Evolutionary conservation across 2,329 filamentous ascomycete species (phyloP).

Genomic region (Alternaria tenuissima): DNA sequence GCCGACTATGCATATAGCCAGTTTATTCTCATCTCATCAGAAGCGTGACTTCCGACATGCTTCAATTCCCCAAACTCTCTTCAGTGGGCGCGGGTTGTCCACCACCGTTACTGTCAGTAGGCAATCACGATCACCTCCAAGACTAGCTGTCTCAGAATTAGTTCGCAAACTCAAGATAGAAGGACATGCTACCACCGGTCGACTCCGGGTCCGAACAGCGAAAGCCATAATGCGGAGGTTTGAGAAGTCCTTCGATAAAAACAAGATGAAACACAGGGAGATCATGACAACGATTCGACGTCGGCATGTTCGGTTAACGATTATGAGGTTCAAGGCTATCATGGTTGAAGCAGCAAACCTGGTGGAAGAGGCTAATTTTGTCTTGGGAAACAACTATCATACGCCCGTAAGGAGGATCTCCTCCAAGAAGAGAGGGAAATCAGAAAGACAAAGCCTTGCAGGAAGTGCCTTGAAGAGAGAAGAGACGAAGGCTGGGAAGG

Average conservation of each 20-base stretch:
- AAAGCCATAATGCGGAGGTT: constrained; percentile 7
- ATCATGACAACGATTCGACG: neutral
- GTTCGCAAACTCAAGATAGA: constrained; percentile 1
- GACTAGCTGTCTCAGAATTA: constrained; percentile 1
- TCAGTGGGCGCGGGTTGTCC: neutral
- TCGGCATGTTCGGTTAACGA: neutral
- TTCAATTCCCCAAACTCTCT: neutral
- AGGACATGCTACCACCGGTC: neutral
- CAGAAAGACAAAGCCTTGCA: neutral
- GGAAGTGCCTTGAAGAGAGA: neutral
- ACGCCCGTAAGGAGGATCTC: neutral
- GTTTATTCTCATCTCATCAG: neutral
- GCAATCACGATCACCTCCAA: constrained; percentile 7
- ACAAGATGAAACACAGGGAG: neutral
- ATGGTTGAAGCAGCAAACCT: neutral
- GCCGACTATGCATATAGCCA: neutral
- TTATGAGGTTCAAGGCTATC: neutral
- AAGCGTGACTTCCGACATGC: neutral
- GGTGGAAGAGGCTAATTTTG: neutral
- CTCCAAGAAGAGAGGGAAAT: neutral
- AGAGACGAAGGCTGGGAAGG: neutral
- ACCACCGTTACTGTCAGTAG: neutral
- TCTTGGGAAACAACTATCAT: neutral
- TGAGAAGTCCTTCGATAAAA: neutral
- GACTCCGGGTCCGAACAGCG: constrained; percentile 11